Conservation (phyloP, 805 yeast species). For the Saccharomycopsis fodiens region DNA sequence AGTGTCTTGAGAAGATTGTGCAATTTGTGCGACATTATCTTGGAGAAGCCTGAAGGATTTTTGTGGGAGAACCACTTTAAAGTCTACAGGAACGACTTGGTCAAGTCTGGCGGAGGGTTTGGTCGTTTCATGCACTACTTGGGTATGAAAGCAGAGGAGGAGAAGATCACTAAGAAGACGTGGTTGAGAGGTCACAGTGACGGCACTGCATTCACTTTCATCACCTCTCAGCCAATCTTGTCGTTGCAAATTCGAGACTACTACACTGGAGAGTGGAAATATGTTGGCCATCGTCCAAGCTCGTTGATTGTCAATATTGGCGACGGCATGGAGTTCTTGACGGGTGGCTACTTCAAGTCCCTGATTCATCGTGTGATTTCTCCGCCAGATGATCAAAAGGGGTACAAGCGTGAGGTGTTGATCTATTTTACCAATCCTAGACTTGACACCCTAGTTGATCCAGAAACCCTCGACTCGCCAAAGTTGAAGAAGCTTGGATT, state of each 20-base stretch:
- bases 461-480: conserved; percentile 26
- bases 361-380: conserved; percentile 30
- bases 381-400: conserved; percentile 29
- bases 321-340: conserved; percentile 33
- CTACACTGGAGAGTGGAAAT: conserved; percentile 32
- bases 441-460: conserved; percentile 26
- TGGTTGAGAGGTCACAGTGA: conserved; percentile 37
- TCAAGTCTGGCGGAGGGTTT: conserved; percentile 32
- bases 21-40: conserved; percentile 35
- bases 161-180: conserved; percentile 30
- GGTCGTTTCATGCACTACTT: conserved; percentile 34
- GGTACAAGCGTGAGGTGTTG: conserved; percentile 26
- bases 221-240: conserved; percentile 35
- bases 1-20: conserved; percentile 32
- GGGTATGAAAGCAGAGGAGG: conserved; percentile 28
- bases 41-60: conserved; percentile 34
- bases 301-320: conserved; percentile 36
- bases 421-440: conserved; percentile 30
- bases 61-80: conserved; percentile 8
- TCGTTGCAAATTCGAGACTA: conserved; percentile 34
- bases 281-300: conserved; percentile 33
- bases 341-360: conserved; percentile 32
- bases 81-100: conserved; percentile 25
- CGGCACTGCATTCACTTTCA: conserved; percentile 33
- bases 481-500: conserved; percentile 26